Conservation (phyloP, 2,329 filamentous ascomycete species). For the Pyrenophora teres region DNA sequence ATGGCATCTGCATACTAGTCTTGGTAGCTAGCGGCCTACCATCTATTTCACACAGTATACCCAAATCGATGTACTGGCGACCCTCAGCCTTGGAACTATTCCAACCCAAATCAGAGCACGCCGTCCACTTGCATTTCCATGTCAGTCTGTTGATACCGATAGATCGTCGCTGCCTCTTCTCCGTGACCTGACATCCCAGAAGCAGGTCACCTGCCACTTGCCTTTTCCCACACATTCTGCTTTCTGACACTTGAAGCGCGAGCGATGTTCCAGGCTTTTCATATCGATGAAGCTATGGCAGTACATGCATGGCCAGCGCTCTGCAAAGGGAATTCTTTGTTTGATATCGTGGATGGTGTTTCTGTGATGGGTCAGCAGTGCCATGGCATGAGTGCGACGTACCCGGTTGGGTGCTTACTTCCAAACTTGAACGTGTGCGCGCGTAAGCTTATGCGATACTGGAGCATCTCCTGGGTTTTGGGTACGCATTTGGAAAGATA, state of each 20-base stretch:
- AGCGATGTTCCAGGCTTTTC: not conserved
- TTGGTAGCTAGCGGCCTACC: too few species aligned
- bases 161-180: not conserved
- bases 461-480: not conserved
- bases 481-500: too few species aligned
- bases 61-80: too few species aligned
- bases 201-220: slow-evolving; percentile 4
- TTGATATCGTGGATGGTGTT: not conserved
- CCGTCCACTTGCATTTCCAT: too few species aligned
- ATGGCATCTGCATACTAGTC: too few species aligned
- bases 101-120: too few species aligned
- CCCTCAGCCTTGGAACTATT: too few species aligned
- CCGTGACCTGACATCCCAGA: not conserved
- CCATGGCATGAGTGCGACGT: too few species aligned
- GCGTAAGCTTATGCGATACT: too few species aligned
- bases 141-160: too few species aligned
- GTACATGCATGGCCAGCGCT: slow-evolving; percentile 14
- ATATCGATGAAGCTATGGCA: not conserved
- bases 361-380: not conserved
- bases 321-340: not conserved
- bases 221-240: not conserved
- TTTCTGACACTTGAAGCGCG: not conserved
- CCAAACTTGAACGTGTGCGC: not conserved
- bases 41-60: too few species aligned
- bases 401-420: too few species aligned